Evolutionary conservation across 1,284 basidiomycete genomes (phyloP), one percentile per base, ranked within the genome.

Genomic region (Leccinum pachyderme): DNA sequence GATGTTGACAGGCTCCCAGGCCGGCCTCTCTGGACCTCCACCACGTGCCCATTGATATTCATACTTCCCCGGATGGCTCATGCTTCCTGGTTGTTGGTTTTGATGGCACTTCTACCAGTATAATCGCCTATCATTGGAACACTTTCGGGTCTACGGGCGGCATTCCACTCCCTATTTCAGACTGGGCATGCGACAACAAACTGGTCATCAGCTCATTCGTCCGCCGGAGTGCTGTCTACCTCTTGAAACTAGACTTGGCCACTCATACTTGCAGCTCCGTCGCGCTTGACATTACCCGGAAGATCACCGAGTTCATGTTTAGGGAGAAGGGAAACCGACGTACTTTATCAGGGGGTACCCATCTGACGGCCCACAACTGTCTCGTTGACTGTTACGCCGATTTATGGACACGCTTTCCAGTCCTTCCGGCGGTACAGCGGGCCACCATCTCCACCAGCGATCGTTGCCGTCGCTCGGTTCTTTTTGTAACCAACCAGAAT

Each of bases 391-490:
- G 81, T 54, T 77, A 81, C 50, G 64, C 73, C 0, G 83, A 84
- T 11, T 77, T 83, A 41, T 86, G 84, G 83, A 81, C 76, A 6
- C 78, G 82, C 6, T 86, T 81, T 56, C 83, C 83, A 1, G 82
- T 86, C 8, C 64, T 81, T 0, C 73, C 83, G 1, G 82, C 82
- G 0, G 73, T 86, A 33, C 74, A 73, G 37, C 73, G 80, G 2
- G 69, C 75, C 5, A 80, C 75, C 0, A 75, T 79, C 35, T 68
- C 71, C 4, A 72, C 75, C 0, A 51, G 53, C 27, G 57, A 61
- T 24, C 63, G 75, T 25, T 53, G 54, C 25, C 60, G 55, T 12
- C 72, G 69, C 29, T 67, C 67, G 2, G 63, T 80, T 32, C 57
- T 72, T 4, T 83, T 83, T 58, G 69, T 80, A 22, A 76, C 81